Percentiles rank a stretch among this genome's conserved stretches.
These are phyloP conservation scores for Plantago lanceolata DNA, from an alignment of 305 asterid genomes.

Conservation along the genomic window DNA sequence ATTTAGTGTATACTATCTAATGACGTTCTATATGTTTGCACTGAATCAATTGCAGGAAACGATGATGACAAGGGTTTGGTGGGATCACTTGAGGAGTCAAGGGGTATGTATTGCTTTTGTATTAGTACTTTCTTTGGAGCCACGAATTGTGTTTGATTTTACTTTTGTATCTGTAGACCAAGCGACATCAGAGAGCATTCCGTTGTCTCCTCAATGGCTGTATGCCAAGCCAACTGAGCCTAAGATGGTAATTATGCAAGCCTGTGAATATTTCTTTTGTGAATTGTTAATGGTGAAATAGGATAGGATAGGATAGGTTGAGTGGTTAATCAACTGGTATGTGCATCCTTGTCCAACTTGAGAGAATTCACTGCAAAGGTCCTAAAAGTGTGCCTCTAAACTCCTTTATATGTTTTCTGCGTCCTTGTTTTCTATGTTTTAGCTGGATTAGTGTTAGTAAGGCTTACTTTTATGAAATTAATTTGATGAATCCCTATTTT, in stretches of 20 bases:
- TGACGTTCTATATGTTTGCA: conserved; percentile 11
- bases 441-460: no score
- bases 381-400: no score
- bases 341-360: no score
- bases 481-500: no score
- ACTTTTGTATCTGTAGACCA: conserved; percentile 52
- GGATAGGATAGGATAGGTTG: no score
- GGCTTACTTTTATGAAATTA: no score
- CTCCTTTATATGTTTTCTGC: no score
- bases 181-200: conserved; percentile 63
- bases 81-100: conserved; percentile 66
- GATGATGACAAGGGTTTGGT: conserved; percentile 64
- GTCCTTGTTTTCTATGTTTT: no score
- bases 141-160: conserved; percentile 12
- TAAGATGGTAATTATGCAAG: conserved; percentile 45
- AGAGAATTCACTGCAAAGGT: no score
- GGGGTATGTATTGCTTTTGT: conserved; percentile 45
- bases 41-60: conserved; percentile 53
- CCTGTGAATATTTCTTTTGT: conserved; percentile 13
- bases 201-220: conserved; percentile 95
- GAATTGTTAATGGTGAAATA: conserved; percentile 4
- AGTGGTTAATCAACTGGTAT: no score
- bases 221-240: conserved; percentile 77
- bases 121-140: background rate
- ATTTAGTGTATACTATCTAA: conserved; percentile 7